Evolutionary conservation across 805 yeast genomes (phyloP).

Genomic region (Wickerhamiella azymoides): DNA sequence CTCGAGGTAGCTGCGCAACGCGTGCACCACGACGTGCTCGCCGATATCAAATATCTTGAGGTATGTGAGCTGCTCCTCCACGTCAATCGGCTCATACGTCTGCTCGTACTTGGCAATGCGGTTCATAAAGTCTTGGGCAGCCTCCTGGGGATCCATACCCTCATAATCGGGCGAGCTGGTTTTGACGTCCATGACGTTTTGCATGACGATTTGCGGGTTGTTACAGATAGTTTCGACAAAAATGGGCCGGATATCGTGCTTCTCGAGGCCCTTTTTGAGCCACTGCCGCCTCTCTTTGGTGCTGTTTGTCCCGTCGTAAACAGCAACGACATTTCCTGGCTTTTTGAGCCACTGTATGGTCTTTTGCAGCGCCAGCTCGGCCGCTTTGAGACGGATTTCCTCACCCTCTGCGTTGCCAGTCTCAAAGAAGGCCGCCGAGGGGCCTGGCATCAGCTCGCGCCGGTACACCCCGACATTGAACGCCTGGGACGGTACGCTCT

Average conservation of each 20-base stretch:
- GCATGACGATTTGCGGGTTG: constrained; percentile 60
- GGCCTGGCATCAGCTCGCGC: constrained; percentile 45
- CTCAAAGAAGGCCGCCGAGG: constrained; percentile 69
- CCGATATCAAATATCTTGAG: constrained; percentile 80
- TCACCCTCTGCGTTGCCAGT: constrained; percentile 51
- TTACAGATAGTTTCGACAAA: constrained; percentile 88
- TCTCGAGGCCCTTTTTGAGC: constrained; percentile 31
- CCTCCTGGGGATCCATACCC: constrained; percentile 53
- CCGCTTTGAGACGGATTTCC: constrained; percentile 52
- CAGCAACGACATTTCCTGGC: constrained; percentile 78
- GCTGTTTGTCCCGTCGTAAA: constrained; percentile 86
- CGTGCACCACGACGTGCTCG: constrained; percentile 75
- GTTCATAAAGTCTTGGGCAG: constrained; percentile 54
- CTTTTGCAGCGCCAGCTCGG: constrained; percentile 55
- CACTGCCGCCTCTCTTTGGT: constrained; percentile 57
- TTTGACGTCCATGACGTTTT: constrained; percentile 75
- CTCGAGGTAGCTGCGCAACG: constrained; percentile 77
- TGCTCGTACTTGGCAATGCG: constrained; percentile 64
- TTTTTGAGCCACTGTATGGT: constrained; percentile 77
- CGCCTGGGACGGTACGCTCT: constrained; percentile 70
- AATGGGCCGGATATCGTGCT: constrained; percentile 63
- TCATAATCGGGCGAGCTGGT: constrained; percentile 74
- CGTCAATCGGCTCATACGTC: constrained; percentile 59
- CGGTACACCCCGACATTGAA: constrained; percentile 85
- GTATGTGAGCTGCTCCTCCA: constrained; percentile 46